These are phyloP conservation scores for Passalora sequoiae DNA, from an alignment of 2,329 filamentous ascomycete species.

Conservation along the genomic window DNA sequence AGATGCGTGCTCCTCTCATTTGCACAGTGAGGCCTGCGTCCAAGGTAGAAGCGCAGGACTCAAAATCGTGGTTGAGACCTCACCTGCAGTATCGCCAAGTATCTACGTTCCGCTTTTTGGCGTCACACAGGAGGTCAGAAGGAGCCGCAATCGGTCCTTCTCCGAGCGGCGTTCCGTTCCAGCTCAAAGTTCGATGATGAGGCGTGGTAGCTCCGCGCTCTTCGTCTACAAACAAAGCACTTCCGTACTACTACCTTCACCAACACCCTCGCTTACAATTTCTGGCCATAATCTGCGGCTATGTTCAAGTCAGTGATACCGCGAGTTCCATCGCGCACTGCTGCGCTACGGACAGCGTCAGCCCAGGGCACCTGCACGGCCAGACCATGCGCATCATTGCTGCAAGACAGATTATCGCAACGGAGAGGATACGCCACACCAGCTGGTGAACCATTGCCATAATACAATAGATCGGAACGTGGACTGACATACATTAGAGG, in stretches of 20 bases:
- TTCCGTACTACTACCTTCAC: background rate
- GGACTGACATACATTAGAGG: slow-evolving; percentile 54
- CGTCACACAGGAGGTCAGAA: too few species aligned
- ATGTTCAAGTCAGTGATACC: slow-evolving; percentile 27
- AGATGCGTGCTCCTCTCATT: background rate
- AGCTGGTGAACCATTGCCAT: slow-evolving; percentile 39
- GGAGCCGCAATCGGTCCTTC: too few species aligned
- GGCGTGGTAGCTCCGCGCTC: too few species aligned
- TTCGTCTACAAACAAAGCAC: too few species aligned
- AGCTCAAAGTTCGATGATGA: too few species aligned
- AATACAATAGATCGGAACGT: slow-evolving; percentile 1
- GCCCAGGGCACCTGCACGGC: slow-evolving; percentile 21
- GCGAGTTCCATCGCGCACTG: slow-evolving; percentile 16
- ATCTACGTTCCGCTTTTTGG: too few species aligned
- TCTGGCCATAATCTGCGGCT: slow-evolving; percentile 8
- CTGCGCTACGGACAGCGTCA: slow-evolving; percentile 22
- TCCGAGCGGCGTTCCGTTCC: too few species aligned
- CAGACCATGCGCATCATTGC: slow-evolving; percentile 40
- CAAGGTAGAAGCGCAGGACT: too few species aligned
- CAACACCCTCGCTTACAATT: background rate
- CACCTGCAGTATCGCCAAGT: too few species aligned
- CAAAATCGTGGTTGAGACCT: too few species aligned
- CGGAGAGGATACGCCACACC: slow-evolving; percentile 55
- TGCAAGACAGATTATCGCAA: slow-evolving; percentile 49
- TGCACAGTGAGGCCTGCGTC: background rate